Percentiles rank a stretch among this genome's conserved stretches.
Evolutionary conservation across 345 rosid genomes (phyloP).

Genomic region (Hirschfeldia incana): DNA sequence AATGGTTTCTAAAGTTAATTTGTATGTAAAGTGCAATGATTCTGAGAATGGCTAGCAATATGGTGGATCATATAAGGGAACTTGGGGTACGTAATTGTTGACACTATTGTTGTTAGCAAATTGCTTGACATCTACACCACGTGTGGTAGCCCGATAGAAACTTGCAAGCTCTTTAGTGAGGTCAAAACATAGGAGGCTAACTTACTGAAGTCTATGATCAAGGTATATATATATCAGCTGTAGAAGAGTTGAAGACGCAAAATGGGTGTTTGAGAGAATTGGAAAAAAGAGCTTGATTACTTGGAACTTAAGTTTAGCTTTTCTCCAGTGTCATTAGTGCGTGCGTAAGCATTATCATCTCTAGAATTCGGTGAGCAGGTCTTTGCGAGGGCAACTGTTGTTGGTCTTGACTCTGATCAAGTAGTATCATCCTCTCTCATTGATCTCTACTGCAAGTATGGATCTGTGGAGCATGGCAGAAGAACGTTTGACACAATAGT

Average conservation of each 20-base stretch:
- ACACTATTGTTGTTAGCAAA: constrained; percentile 62
- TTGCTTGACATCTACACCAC: constrained; percentile 69
- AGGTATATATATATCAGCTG: constrained; percentile 63
- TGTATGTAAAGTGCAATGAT: constrained; percentile 74
- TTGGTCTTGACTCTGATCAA: constrained; percentile 69
- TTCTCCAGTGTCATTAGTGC: constrained; percentile 51
- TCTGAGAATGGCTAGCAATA: constrained; percentile 49
- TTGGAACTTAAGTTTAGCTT: constrained; percentile 76
- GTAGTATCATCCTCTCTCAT: constrained; percentile 70
- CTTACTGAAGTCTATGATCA: constrained; percentile 78
- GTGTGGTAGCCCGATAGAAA: constrained; percentile 60
- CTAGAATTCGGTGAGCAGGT: constrained; percentile 76
- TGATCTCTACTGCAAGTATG: constrained; percentile 75
- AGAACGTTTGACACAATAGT: constrained; percentile 59
- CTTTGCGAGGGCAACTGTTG: constrained; percentile 57
- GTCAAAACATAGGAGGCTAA: constrained; percentile 59
- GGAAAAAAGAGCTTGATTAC: constrained; percentile 61
- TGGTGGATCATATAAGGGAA: constrained; percentile 56
- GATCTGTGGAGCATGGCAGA: constrained; percentile 49
- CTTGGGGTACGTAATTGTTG: constrained; percentile 39
- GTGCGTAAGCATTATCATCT: background rate
- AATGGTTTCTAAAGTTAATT: constrained; percentile 58
- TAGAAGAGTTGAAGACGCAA: constrained; percentile 75
- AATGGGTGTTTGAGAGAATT: constrained; percentile 52
- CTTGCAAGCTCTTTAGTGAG: constrained; percentile 69